Conservation (phyloP, 768 basidiomycete genomes). For the Tulasnella sp. region DNA sequence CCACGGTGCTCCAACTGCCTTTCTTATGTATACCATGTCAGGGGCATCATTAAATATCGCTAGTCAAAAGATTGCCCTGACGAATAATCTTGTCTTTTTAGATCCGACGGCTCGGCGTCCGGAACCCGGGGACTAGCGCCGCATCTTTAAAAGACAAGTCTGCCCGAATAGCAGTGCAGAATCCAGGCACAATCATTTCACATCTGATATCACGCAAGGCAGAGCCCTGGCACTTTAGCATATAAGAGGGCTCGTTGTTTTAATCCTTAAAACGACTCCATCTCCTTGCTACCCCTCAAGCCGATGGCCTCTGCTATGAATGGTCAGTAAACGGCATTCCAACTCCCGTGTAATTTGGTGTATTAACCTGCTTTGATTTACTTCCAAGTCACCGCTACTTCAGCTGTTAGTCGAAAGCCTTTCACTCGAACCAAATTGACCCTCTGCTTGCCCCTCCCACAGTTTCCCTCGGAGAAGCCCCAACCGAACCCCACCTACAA, state of each 20-base stretch:
- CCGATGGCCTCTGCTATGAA: neutral
- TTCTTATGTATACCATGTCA: neutral
- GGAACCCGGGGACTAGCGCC: neutral
- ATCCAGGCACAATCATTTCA: neutral
- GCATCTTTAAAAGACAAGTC: neutral
- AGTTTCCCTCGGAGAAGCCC: slow-evolving; percentile 1
- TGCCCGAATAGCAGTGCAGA: neutral
- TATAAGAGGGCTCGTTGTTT: neutral
- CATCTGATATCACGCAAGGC: neutral
- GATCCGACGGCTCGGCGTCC: neutral
- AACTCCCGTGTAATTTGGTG: neutral
- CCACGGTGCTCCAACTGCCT: too few relatives aligned
- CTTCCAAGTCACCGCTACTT: neutral
- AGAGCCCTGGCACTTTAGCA: neutral
- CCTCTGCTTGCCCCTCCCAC: too few relatives aligned
- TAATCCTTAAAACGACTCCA: neutral
- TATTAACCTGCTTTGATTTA: neutral
- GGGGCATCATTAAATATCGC: neutral
- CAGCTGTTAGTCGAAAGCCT: neutral
- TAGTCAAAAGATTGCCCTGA: too few relatives aligned
- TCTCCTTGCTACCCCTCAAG: neutral
- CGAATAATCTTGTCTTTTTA: too few relatives aligned
- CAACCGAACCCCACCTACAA: neutral
- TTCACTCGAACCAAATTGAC: neutral
- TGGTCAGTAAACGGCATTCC: neutral